phyloP scores from a whole-genome alignment of 192 early-diverging fungal species.

The Backusella morwellensis region DNA sequence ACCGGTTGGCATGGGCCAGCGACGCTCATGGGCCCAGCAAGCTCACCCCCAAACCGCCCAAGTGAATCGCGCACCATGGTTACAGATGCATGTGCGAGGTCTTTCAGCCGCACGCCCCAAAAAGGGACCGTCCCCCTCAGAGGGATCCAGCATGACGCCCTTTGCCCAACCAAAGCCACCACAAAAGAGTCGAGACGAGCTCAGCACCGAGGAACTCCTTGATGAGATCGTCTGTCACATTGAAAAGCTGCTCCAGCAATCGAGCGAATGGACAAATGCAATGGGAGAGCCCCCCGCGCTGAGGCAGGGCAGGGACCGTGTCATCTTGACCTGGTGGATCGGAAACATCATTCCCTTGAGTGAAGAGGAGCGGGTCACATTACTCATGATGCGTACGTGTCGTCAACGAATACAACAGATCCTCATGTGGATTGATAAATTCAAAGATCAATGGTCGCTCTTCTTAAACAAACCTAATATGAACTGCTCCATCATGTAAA shows the following conservation, averaged over 20 bases:
- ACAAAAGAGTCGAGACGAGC: slow-evolving; percentile 7
- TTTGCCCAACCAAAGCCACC: background rate
- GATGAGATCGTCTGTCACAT: slow-evolving; percentile 15
- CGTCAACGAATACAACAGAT: slow-evolving; percentile 43
- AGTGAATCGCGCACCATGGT: slow-evolving; percentile 2
- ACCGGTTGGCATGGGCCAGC: background rate
- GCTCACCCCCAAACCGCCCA: slow-evolving; percentile 17
- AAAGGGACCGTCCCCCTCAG: background rate
- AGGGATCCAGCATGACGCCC: background rate
- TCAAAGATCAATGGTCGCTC: slow-evolving; percentile 18
- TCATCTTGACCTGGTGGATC: slow-evolving; percentile 49
- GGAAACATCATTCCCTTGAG: slow-evolving; percentile 45
- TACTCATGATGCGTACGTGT: slow-evolving; percentile 40
- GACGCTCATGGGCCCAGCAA: slow-evolving; percentile 18
- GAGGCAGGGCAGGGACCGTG: slow-evolving; percentile 39
- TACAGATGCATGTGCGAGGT: slow-evolving; percentile 19
- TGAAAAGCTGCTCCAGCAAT: slow-evolving; percentile 6
- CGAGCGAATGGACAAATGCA: slow-evolving; percentile 8
- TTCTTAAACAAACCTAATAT: background rate
- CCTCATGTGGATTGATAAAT: slow-evolving; percentile 38
- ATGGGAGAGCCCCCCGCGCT: slow-evolving; percentile 22
- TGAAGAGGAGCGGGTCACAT: slow-evolving; percentile 39
- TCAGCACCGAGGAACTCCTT: slow-evolving; percentile 11
- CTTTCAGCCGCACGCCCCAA: slow-evolving; percentile 13
- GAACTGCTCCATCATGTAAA: background rate